A percentile compares a stretch with the other conserved stretches of the same genome.
phyloP scores from a whole-genome alignment of 1,284 basidiomycete genomes.

The Cryptococcus sp. region DNA sequence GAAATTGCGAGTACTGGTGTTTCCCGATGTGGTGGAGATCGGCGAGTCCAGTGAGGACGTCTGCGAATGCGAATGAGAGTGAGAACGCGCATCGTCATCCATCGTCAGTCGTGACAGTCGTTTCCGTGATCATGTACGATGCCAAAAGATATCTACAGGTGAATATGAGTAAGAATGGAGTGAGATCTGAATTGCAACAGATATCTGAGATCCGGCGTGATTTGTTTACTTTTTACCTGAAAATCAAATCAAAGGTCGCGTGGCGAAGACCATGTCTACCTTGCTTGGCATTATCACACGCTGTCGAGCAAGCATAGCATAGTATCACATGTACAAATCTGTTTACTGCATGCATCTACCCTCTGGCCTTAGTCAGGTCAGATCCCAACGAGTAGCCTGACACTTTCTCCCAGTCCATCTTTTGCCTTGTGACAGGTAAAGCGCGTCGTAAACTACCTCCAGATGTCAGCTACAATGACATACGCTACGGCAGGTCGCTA shows the following conservation, averaged over 20 bases:
- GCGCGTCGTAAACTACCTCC: constrained; percentile 70
- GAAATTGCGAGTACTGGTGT: background rate
- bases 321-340: background rate
- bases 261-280: background rate
- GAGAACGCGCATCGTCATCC: background rate
- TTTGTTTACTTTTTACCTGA: constrained; percentile 2
- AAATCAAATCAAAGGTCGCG: background rate
- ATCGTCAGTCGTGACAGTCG: background rate
- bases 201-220: too few species aligned
- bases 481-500: background rate
- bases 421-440: constrained; percentile 86
- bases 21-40: constrained; percentile 2
- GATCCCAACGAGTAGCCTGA: constrained; percentile 80
- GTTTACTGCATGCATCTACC: background rate
- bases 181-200: too few species aligned
- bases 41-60: constrained; percentile 3
- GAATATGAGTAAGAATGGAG: too few species aligned
- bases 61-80: background rate
- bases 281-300: background rate
- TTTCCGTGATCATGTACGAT: background rate
- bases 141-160: too few species aligned
- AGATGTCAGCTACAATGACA: background rate
- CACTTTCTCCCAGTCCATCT: constrained; percentile 92
- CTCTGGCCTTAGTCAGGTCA: constrained; percentile 62
- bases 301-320: background rate